These are phyloP conservation scores for Saccharomyces pastorianus DNA, from an alignment of 1,139 yeast species.

Conservation along the genomic window DNA sequence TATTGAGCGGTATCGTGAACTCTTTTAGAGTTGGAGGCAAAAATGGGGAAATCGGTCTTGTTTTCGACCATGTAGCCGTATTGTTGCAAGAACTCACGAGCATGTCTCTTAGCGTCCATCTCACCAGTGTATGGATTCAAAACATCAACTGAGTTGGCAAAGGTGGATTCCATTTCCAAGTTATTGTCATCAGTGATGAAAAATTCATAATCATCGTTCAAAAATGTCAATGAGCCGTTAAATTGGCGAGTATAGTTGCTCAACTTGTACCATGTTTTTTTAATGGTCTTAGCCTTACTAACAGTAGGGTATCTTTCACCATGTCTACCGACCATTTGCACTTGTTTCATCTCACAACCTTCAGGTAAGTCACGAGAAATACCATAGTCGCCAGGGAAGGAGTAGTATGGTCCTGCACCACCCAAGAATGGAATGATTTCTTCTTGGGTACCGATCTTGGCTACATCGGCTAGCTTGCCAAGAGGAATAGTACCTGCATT, in stretches of 20 bases:
- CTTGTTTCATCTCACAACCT: constrained; percentile 54
- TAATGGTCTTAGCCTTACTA: constrained; percentile 27
- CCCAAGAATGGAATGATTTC: constrained; percentile 14
- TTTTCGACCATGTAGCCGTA: constrained; percentile 14
- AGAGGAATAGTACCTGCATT: not conserved
- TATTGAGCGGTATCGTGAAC: constrained; percentile 20
- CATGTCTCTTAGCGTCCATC: constrained; percentile 19
- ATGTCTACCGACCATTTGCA: constrained; percentile 55
- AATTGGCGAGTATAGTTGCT: constrained; percentile 20
- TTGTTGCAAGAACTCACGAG: constrained; percentile 13
- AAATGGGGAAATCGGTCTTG: constrained; percentile 12
- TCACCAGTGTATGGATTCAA: constrained; percentile 17
- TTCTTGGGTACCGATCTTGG: constrained; percentile 15
- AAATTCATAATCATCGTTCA: constrained; percentile 32
- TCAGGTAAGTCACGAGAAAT: constrained; percentile 15
- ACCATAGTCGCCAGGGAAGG: constrained; percentile 14
- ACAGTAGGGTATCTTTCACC: constrained; percentile 62
- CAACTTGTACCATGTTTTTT: constrained; percentile 21
- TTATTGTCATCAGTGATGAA: constrained; percentile 23
- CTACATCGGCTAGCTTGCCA: constrained; percentile 2
- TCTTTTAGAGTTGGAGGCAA: constrained; percentile 20
- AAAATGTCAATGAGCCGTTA: constrained; percentile 34
- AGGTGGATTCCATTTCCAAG: constrained; percentile 23
- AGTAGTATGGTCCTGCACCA: constrained; percentile 20
- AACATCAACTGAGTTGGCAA: constrained; percentile 12